phyloP scores from a whole-genome alignment of 2,329 filamentous ascomycete species.

The Metarhizium humberi region DNA sequence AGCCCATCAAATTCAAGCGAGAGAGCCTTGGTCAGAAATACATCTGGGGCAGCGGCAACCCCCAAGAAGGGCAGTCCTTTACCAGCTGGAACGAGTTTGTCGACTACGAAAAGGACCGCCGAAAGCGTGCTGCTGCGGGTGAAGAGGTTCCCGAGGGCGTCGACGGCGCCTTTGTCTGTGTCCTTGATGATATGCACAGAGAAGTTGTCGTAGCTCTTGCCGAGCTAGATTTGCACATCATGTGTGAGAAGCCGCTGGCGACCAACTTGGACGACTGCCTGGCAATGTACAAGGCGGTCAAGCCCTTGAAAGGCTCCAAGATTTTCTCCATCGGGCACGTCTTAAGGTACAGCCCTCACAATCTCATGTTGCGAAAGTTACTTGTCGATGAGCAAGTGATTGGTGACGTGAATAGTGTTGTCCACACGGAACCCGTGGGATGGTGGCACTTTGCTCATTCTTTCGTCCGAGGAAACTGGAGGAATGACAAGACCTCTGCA shows the following conservation, averaged over 20 bases:
- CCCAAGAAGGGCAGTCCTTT: conserved; percentile 59
- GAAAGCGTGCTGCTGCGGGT: conserved; percentile 41
- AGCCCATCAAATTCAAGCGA: conserved; percentile 72
- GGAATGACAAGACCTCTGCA: conserved; percentile 65
- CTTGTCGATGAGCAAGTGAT: conserved; percentile 67
- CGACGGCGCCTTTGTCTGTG: conserved; percentile 55
- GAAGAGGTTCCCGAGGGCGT: conserved; percentile 43
- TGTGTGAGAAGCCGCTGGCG: conserved; percentile 92
- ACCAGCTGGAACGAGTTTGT: conserved; percentile 66
- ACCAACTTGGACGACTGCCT: conserved; percentile 72
- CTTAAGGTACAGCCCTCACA: conserved; percentile 85
- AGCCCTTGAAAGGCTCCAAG: conserved; percentile 19
- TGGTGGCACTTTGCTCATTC: conserved; percentile 94
- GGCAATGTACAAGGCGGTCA: conserved; percentile 55
- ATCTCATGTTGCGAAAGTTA: conserved; percentile 71
- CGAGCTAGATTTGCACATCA: conserved; percentile 64
- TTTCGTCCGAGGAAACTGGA: conserved; percentile 91
- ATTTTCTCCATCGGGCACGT: conserved; percentile 94
- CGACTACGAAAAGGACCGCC: conserved; percentile 56
- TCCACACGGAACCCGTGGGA: conserved; percentile 90
- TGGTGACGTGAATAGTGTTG: conserved; percentile 75
- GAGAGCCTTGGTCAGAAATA: conserved; percentile 58
- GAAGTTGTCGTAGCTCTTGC: conserved; percentile 70
- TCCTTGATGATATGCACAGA: conserved; percentile 81
- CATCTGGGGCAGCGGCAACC: conserved; percentile 54